Base-by-base conservation (phyloP, 257 asterid genomes). In the Scutellaria minor region DNA sequence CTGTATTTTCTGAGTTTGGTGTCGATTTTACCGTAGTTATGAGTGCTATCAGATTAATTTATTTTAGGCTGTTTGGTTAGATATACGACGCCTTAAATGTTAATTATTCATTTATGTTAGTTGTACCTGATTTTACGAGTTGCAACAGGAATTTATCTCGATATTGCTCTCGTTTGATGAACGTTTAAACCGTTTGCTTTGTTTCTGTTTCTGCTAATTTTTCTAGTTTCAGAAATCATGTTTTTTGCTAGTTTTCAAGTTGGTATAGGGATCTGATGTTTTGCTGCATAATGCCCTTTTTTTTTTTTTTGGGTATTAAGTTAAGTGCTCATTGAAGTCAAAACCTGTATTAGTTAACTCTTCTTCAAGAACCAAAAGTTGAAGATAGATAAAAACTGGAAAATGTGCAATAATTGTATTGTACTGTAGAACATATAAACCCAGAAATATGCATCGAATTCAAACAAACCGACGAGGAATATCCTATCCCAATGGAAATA, bases 321-420 rank as follows among this genome's bases (percentile, higher is more conserved):
- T 63, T 62, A n/a, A 15, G 31, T 39, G 51, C 56, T 46, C 57
- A 22, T 15, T 39, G 50, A 39, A 61, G 44, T 61, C 66, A 8
- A 41, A 14, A 40, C 13, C 68, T 59, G 65, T 63, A 15, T 42
- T 63, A 42, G 13, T 18, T 15, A 9, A 42, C 53, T 63, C 39
- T 40, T 61, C 14, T 15, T 15, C 35, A 61, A 61, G 66, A 13
- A 40, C 31, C 6, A 60, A 40, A 11, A 31, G 46, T 9, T 35
- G 41, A 13, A 59, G 24, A 4, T 31, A 7, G 65, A 37, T 35
- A 10, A 9, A 10, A 20, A 22, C 10, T 27, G 44, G 9, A 57
- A 57, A 47, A 12, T 12, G 5, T 46, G 52, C 52, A 10, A 46
- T n/a, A 46, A 46, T 46, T 46, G 10, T 46, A 1, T 11, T 10